These are phyloP conservation scores for Cunninghamia lanceolata DNA, from an alignment of 75 land plant species.

Conservation along the genomic window DNA sequence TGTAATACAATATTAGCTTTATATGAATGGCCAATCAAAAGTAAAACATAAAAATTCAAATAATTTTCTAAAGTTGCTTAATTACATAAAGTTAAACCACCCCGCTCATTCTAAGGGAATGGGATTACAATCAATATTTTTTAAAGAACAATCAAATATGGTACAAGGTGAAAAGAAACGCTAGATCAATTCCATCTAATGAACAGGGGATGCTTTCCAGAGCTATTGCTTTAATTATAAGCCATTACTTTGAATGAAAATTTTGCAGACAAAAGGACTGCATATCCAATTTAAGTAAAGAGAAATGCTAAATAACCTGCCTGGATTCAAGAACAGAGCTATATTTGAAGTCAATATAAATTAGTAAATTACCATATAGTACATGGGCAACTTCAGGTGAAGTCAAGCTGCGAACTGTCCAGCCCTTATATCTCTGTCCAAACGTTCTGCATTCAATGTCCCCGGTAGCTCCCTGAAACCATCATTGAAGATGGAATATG, in stretches of 20 bases:
- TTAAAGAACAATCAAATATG: not conserved
- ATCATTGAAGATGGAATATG: conserved; percentile 99
- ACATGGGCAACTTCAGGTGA: not conserved
- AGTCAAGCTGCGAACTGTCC: conserved; percentile 44
- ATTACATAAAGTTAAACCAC: not conserved
- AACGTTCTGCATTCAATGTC: conserved; percentile 67
- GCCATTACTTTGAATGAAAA: not conserved
- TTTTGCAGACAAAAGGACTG: not conserved
- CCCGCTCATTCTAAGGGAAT: not conserved
- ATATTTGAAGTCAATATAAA: not conserved
- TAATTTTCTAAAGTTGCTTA: not conserved
- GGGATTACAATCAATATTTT: not conserved
- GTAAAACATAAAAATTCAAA: not conserved
- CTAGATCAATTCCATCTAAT: not conserved
- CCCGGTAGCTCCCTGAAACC: conserved; percentile 93
- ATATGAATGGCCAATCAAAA: not conserved
- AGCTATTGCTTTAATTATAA: not conserved
- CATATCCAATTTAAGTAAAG: not conserved
- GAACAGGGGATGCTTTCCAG: not conserved
- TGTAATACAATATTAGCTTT: not conserved
- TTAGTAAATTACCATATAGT: not conserved
- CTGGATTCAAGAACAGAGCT: not conserved
- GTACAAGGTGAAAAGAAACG: not conserved
- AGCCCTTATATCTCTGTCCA: conserved; percentile 67
- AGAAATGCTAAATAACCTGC: not conserved